Evolutionary conservation across 345 rosid genomes (phyloP).

Genomic region (Garcia nutans): DNA sequence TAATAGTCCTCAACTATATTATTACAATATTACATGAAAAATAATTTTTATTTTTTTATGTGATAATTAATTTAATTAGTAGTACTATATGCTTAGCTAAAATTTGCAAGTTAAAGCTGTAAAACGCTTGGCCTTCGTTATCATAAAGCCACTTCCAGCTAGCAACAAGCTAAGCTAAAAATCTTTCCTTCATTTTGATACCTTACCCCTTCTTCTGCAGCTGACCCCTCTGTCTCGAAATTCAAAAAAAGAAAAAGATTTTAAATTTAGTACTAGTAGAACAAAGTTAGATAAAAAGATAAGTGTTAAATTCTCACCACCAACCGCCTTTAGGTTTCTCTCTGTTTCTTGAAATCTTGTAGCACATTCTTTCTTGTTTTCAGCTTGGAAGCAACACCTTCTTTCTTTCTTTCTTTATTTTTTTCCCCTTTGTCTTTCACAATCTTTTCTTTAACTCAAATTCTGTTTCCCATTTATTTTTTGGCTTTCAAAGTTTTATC

Average conservation of each 20-base stretch:
- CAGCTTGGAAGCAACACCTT: conserved; percentile 15
- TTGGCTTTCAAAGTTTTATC: not conserved
- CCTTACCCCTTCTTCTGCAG: conserved; percentile 18
- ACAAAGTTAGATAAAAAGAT: not conserved
- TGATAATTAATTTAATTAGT: no score
- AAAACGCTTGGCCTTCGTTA: not conserved
- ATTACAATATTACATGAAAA: not conserved
- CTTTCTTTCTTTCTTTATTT: not conserved
- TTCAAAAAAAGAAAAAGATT: not conserved
- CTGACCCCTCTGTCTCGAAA: conserved; percentile 2
- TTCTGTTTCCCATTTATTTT: not conserved
- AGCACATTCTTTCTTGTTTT: conserved; percentile 8
- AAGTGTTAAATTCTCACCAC: conserved; percentile 29
- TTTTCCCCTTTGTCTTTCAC: conserved; percentile 16
- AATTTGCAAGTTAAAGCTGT: not conserved
- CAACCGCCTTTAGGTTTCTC: conserved; percentile 38
- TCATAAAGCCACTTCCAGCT: conserved; percentile 10
- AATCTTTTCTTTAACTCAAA: not conserved
- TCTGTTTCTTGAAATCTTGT: conserved; percentile 13
- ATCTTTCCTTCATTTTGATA: not conserved
- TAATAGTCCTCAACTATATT: no score
- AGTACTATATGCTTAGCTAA: no score
- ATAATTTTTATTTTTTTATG: not conserved
- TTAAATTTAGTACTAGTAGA: not conserved
- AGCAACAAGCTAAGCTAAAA: not conserved